phyloP scores from a whole-genome alignment of 371 early-diverging fungal genomes.

The Entomophthora muscae region DNA sequence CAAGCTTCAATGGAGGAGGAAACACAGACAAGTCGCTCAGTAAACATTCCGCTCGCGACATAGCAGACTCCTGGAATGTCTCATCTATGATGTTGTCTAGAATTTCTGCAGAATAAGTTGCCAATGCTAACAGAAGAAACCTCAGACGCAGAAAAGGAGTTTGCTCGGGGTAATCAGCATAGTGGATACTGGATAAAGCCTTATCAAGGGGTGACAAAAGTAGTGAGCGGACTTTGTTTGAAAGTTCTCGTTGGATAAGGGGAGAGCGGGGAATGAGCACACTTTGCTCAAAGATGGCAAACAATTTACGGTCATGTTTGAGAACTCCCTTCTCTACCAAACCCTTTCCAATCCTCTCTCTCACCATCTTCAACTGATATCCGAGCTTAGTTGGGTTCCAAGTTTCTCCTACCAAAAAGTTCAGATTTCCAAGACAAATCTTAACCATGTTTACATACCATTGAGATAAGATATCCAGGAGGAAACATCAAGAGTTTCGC shows the following conservation, averaged over 20 bases:
- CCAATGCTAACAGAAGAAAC: slow-evolving; percentile 81
- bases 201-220: slow-evolving; percentile 29
- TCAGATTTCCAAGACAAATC: neutral
- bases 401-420: slow-evolving; percentile 59
- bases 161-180: slow-evolving; percentile 16
- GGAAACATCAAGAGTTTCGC: slow-evolving; percentile 55
- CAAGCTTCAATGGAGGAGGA: neutral
- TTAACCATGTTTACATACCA: slow-evolving; percentile 40
- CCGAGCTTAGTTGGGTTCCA: slow-evolving; percentile 92
- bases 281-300: slow-evolving; percentile 90
- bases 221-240: slow-evolving; percentile 57
- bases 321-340: slow-evolving; percentile 95
- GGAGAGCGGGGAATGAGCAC: slow-evolving; percentile 80
- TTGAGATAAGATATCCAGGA: slow-evolving; percentile 93
- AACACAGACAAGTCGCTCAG: neutral
- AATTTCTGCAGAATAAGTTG: slow-evolving; percentile 82
- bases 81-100: slow-evolving; percentile 47
- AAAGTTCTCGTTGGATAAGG: slow-evolving; percentile 66
- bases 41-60: slow-evolving; percentile 1
- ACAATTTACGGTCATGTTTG: slow-evolving; percentile 85
- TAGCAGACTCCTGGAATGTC: neutral
- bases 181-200: slow-evolving; percentile 22
- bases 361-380: slow-evolving; percentile 92
- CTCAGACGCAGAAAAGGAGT: slow-evolving; percentile 31
- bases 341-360: slow-evolving; percentile 87